Percentiles rank a stretch among this genome's conserved stretches.
Conservation (phyloP, 2,329 filamentous ascomycete species). For the Aspergillus brunneoviolaceus region DNA sequence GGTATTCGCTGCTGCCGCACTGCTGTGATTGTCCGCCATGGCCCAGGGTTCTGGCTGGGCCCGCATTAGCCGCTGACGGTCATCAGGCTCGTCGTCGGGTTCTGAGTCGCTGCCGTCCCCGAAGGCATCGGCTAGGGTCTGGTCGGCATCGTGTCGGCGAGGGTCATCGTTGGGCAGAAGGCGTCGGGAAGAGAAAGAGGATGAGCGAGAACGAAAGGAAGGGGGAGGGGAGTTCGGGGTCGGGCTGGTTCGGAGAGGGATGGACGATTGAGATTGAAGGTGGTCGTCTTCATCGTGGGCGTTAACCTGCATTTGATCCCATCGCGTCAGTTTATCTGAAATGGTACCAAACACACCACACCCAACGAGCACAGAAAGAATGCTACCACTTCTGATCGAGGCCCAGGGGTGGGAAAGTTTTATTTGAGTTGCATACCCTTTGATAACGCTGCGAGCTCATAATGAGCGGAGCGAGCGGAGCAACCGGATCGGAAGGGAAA, state of each 20-base stretch:
- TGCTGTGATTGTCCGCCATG: slow-evolving; percentile 32
- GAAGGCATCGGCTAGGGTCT: slow-evolving; percentile 89
- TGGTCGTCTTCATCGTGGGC: slow-evolving; percentile 45
- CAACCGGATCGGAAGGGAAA: slow-evolving; percentile 15
- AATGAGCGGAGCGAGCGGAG: slow-evolving; percentile 39
- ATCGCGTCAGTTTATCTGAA: not conserved
- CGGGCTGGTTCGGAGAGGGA: slow-evolving; percentile 28
- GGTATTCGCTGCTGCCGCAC: slow-evolving; percentile 9
- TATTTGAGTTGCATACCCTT: slow-evolving; percentile 38
- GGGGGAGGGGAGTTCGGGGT: slow-evolving; percentile 55
- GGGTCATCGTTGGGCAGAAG: slow-evolving; percentile 53
- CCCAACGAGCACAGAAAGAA: not conserved
- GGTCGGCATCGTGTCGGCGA: slow-evolving; percentile 61
- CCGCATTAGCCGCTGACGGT: slow-evolving; percentile 82
- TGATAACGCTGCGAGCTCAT: slow-evolving; percentile 53
- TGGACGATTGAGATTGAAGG: slow-evolving; percentile 32
- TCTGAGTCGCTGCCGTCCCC: slow-evolving; percentile 74
- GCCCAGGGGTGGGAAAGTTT: slow-evolving; percentile 15
- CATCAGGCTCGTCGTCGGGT: slow-evolving; percentile 69
- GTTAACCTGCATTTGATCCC: slow-evolving; percentile 39
- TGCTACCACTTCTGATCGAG: not conserved
- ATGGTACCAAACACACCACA: not conserved
- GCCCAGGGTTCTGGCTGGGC: slow-evolving; percentile 49
- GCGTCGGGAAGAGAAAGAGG: slow-evolving; percentile 60
- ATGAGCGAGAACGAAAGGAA: slow-evolving; percentile 83